These are phyloP conservation scores for Diaporthe sp. DNA, from an alignment of 2,329 filamentous ascomycete species.

Conservation along the genomic window DNA sequence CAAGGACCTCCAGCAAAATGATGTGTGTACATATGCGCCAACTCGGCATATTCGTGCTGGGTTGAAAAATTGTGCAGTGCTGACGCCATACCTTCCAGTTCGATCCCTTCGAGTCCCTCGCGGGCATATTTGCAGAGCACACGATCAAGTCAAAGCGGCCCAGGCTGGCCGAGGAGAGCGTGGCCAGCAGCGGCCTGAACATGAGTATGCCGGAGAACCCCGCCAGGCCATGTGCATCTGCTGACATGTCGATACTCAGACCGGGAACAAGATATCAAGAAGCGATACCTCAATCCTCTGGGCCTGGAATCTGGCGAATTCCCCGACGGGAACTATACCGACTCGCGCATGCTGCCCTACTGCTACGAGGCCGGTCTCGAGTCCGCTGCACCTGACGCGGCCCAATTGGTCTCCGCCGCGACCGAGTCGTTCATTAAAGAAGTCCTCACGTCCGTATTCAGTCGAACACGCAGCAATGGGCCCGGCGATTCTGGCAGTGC, in stretches of 20 bases:
- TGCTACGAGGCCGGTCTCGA: slow-evolving; percentile 75
- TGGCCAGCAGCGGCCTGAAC: slow-evolving; percentile 79
- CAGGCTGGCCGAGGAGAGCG: slow-evolving; percentile 68
- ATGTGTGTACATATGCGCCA: slow-evolving; percentile 59
- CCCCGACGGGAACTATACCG: slow-evolving; percentile 73
- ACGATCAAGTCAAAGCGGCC: slow-evolving; percentile 59
- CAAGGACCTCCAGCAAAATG: slow-evolving; percentile 73
- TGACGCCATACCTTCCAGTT: slow-evolving; percentile 52
- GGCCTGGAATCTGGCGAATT: slow-evolving; percentile 78
- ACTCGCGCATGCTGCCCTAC: slow-evolving; percentile 75
- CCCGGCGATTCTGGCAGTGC: slow-evolving; percentile 72
- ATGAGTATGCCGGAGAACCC: slow-evolving; percentile 72
- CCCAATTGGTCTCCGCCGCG: slow-evolving; percentile 74
- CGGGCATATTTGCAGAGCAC: slow-evolving; percentile 63
- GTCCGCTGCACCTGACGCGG: slow-evolving; percentile 69
- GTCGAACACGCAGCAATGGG: slow-evolving; percentile 74
- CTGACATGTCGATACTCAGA: slow-evolving; percentile 55
- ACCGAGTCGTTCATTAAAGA: slow-evolving; percentile 78
- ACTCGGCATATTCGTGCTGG: background rate
- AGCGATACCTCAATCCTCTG: slow-evolving; percentile 73
- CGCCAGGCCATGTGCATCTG: background rate
- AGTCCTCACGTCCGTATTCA: slow-evolving; percentile 72
- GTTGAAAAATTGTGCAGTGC: background rate
- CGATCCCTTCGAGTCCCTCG: slow-evolving; percentile 67
- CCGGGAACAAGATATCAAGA: slow-evolving; percentile 76